phyloP scores from a whole-genome alignment of 1,284 basidiomycete genomes.

The Rhodotorula sp. region DNA sequence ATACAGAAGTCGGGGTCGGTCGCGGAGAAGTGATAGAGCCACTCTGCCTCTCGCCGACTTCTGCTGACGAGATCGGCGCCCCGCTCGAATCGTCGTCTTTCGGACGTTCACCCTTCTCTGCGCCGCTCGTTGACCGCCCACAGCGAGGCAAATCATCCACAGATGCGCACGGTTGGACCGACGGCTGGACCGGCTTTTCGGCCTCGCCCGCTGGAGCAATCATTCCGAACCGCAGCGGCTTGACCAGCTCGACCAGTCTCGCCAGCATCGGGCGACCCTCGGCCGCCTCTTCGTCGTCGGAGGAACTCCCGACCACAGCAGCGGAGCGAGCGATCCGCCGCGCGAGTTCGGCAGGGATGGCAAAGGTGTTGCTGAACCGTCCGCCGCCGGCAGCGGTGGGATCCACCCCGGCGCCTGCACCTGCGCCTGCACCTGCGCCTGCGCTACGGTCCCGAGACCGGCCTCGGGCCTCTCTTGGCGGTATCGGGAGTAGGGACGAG shows the following conservation, averaged over 20 bases:
- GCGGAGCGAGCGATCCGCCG: neutral
- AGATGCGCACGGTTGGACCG: neutral
- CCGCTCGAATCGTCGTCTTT: conserved; percentile 21
- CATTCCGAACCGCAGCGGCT: neutral
- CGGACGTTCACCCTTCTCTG: conserved; percentile 2
- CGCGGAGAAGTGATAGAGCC: neutral
- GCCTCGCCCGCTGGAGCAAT: neutral
- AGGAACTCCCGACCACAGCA: neutral
- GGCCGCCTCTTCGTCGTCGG: neutral
- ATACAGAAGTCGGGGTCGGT: neutral
- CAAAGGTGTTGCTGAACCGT: neutral
- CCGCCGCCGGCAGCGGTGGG: too few species aligned
- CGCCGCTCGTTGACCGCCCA: conserved; percentile 3
- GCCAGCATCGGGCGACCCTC: conserved; percentile 11
- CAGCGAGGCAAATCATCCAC: neutral
- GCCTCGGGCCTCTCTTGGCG: too few species aligned
- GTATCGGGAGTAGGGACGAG: too few species aligned
- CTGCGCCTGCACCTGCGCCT: too few species aligned
- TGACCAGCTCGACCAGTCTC: neutral
- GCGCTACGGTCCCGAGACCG: too few species aligned
- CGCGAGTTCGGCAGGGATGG: conserved; percentile 13
- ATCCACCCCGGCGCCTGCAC: too few species aligned
- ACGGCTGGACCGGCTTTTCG: neutral
- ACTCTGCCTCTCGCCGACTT: conserved; percentile 1
- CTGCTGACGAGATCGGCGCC: conserved; percentile 5